phyloP scores from a whole-genome alignment of 768 basidiomycete species.

The Phlebiopsis gigantea region DNA sequence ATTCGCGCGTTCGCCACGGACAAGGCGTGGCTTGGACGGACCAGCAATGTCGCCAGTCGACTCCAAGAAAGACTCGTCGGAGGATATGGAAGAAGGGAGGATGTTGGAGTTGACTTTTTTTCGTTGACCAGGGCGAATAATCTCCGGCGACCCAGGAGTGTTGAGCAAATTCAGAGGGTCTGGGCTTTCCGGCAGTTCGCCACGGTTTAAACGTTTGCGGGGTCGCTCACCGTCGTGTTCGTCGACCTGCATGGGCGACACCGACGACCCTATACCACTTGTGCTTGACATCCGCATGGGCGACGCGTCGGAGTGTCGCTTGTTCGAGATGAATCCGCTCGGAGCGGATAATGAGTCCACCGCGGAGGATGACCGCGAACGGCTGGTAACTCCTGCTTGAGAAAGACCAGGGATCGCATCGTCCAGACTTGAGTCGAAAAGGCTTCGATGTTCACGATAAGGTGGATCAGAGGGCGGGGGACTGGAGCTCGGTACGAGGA shows the following conservation, averaged over 20 bases:
- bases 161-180: conserved; percentile 34
- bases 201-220: conserved; percentile 63
- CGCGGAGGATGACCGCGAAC: conserved; percentile 20
- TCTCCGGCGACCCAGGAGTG: conserved; percentile 52
- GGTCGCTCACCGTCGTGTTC: conserved; percentile 55
- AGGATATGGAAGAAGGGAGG: conserved; percentile 46
- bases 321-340: conserved; percentile 49
- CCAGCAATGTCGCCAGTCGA: conserved; percentile 34
- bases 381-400: conserved; percentile 33
- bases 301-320: conserved; percentile 43
- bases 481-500: conserved; percentile 78
- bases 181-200: conserved; percentile 22
- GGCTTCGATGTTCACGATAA: conserved; percentile 32
- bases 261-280: conserved; percentile 33
- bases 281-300: conserved; percentile 40
- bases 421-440: conserved; percentile 33
- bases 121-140: conserved; percentile 47
- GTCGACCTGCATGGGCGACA: conserved; percentile 34
- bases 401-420: conserved; percentile 41
- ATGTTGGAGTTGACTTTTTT: conserved; percentile 37
- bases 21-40: conserved; percentile 48
- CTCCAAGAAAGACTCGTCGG: conserved; percentile 65
- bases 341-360: conserved; percentile 55
- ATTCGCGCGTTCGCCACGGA: conserved; percentile 40
- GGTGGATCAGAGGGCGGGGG: conserved; percentile 41